phyloP scores from a whole-genome alignment of 148 eudicot species.

The Camellia sinensis region DNA sequence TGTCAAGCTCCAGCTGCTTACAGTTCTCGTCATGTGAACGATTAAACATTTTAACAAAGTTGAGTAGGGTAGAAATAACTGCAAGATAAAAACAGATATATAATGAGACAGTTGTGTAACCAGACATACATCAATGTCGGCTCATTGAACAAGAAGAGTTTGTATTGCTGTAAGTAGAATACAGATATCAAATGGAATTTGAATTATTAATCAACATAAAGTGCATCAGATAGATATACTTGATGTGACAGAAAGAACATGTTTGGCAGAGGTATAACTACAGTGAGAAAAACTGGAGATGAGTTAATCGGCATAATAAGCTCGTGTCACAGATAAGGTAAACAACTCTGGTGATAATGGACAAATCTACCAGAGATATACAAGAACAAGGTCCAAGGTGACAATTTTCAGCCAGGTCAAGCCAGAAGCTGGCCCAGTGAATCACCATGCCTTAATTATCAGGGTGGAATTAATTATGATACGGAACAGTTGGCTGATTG shows the following conservation, averaged over 20 bases:
- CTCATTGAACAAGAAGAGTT: not conserved
- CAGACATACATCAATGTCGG: not conserved
- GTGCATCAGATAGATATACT: not conserved
- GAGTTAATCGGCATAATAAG: not conserved
- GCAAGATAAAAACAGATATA: constrained; percentile 15
- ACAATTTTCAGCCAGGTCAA: not conserved
- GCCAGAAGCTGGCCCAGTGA: too few relatives aligned
- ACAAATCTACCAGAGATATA: not conserved
- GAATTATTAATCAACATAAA: not conserved
- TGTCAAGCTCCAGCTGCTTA: constrained; percentile 68
- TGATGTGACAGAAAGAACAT: too few relatives aligned
- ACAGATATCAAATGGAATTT: not conserved
- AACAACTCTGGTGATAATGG: not conserved
- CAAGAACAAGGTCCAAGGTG: not conserved
- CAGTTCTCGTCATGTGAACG: constrained; percentile 70
- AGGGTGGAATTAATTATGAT: not conserved
- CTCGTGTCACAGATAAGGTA: not conserved
- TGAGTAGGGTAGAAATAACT: constrained; percentile 71
- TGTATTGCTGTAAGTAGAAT: not conserved
- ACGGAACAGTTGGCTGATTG: not conserved
- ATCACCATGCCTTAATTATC: not conserved
- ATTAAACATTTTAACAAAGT: constrained; percentile 72
- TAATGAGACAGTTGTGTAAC: not conserved
- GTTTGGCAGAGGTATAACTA: not conserved
- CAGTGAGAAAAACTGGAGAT: not conserved